phyloP scores from a whole-genome alignment of 1,284 basidiomycete species.

The Melanopsichium pennsylvanicum region DNA sequence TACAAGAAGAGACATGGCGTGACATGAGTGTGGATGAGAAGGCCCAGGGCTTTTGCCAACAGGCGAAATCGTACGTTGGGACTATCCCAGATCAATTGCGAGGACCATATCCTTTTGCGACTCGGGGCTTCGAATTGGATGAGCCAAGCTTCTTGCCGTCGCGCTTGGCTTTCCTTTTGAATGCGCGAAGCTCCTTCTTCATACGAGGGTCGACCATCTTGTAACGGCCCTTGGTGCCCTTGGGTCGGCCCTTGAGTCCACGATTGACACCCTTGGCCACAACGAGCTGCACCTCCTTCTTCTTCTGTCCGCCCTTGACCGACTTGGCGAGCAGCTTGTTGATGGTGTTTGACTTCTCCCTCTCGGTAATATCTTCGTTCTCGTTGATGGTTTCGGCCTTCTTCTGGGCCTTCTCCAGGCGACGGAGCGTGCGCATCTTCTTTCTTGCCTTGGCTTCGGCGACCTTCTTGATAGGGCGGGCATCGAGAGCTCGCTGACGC shows the following conservation, averaged over 20 bases:
- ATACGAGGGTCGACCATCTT: constrained; percentile 64
- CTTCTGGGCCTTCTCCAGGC: constrained; percentile 90
- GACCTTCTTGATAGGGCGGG: constrained; percentile 97
- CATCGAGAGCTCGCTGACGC: constrained; percentile 91
- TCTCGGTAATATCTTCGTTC: constrained; percentile 76
- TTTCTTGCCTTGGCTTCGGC: constrained; percentile 98
- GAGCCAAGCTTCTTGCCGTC: constrained; percentile 63
- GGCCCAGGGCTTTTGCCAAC: no score
- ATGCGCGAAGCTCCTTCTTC: constrained; percentile 65
- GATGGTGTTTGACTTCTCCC: constrained; percentile 92
- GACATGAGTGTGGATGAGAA: no score
- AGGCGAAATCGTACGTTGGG: no score
- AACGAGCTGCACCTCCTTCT: constrained; percentile 84
- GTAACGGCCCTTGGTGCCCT: constrained; percentile 83
- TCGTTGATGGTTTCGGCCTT: constrained; percentile 95
- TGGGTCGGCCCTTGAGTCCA: constrained; percentile 90
- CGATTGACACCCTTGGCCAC: constrained; percentile 90
- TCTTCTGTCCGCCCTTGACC: constrained; percentile 71
- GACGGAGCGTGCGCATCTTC: constrained; percentile 85
- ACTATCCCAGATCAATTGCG: constrained; percentile 16
- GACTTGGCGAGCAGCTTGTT: constrained; percentile 82
- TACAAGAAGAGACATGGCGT: no score
- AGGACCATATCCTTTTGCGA: constrained; percentile 54
- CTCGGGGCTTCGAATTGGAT: constrained; percentile 40
- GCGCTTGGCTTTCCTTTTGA: constrained; percentile 58